Evolutionary conservation across 1,139 yeast species (phyloP).

Genomic region (Dujonia santamariae): DNA sequence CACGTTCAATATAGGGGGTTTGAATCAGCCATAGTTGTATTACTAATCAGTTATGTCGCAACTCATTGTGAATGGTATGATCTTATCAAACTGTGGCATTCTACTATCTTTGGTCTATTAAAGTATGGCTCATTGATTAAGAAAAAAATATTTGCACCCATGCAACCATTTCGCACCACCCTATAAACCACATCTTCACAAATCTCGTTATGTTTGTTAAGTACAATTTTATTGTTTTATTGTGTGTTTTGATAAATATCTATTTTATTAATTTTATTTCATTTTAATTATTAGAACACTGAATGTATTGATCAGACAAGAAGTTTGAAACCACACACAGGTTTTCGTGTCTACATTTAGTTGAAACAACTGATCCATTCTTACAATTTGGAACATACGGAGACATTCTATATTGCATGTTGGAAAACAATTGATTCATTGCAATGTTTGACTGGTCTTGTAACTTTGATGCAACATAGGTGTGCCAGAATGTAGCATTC

Average conservation of each 20-base stretch:
- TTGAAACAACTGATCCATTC: slow-evolving; percentile 27
- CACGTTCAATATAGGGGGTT: no score
- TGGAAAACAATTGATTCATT: slow-evolving; percentile 46
- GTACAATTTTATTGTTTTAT: no score
- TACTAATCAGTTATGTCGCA: slow-evolving; percentile 4
- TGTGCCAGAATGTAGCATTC: slow-evolving; percentile 60
- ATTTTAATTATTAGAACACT: slow-evolving; percentile 11
- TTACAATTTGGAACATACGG: slow-evolving; percentile 48
- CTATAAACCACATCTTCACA: no score
- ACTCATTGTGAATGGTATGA: neutral
- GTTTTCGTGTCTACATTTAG: slow-evolving; percentile 37
- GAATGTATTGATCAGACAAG: slow-evolving; percentile 14
- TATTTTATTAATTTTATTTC: no score
- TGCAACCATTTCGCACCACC: no score
- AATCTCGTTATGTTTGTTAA: no score
- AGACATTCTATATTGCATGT: slow-evolving; percentile 49
- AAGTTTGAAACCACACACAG: slow-evolving; percentile 38
- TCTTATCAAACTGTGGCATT: no score
- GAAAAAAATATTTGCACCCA: no score
- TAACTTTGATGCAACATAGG: slow-evolving; percentile 31
- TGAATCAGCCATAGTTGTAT: slow-evolving; percentile 2
- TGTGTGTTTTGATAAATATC: no score
- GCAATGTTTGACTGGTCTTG: slow-evolving; percentile 31
- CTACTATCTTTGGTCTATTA: no score
- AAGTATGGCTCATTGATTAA: no score